A percentile compares a stretch with the other conserved stretches of the same genome.
Evolutionary conservation across 129 eudicot genomes (phyloP).

Genomic region (Artemisia annua): DNA sequence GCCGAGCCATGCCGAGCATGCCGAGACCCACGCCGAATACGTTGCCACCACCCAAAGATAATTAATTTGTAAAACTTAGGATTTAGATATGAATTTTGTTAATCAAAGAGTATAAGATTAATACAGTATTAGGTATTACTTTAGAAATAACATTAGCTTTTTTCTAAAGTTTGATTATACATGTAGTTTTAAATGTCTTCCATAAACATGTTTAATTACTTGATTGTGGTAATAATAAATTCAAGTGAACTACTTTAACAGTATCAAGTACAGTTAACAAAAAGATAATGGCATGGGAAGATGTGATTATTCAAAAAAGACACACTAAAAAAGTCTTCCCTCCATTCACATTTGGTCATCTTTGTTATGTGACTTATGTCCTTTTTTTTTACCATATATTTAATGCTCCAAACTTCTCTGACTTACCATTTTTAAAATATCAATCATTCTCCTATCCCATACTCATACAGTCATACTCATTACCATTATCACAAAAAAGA

Average conservation of each 20-base stretch:
- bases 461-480: constrained; percentile 17
- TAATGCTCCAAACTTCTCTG: constrained; percentile 28
- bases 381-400: constrained; percentile 10
- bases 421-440: neutral
- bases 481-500: constrained; percentile 21
- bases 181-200: neutral
- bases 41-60: no score
- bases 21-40: no score
- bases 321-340: constrained; percentile 39
- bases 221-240: neutral
- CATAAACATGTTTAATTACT: neutral
- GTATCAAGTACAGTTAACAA: neutral
- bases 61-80: no score
- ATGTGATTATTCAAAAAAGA: constrained; percentile 38
- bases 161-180: no score
- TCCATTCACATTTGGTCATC: constrained; percentile 40
- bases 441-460: no score
- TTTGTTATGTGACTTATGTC: neutral
- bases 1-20: no score
- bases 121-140: no score
- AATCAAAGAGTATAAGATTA: no score
- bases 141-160: no score
- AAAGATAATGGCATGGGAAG: constrained; percentile 33
- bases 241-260: neutral
- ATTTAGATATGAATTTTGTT: no score